These are phyloP conservation scores for Tausonia pullulans DNA, from an alignment of 1,284 basidiomycete genomes.

Conservation along the genomic window DNA sequence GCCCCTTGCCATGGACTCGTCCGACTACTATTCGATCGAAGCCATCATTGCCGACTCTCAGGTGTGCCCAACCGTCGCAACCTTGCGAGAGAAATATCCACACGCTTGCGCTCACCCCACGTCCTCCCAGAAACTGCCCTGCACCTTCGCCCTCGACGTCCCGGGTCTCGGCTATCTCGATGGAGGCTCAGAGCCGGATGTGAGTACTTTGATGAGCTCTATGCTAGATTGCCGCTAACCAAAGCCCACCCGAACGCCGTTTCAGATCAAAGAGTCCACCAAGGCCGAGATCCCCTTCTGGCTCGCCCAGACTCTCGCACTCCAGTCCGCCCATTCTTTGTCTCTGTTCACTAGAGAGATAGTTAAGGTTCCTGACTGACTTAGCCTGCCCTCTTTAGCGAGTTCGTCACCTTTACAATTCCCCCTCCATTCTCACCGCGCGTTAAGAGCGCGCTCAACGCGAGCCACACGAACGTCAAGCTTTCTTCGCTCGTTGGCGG, in stretches of 20 bases:
- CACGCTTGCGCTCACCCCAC: background rate
- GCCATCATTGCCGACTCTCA: slow-evolving; percentile 83
- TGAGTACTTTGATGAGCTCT: slow-evolving; percentile 33
- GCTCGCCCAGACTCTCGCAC: slow-evolving; percentile 69
- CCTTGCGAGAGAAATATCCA: background rate
- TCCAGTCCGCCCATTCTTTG: slow-evolving; percentile 50
- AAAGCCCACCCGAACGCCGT: too few relatives aligned
- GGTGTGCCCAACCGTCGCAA: slow-evolving; percentile 33
- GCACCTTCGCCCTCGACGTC: slow-evolving; percentile 75
- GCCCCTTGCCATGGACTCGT: slow-evolving; percentile 59
- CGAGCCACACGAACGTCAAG: slow-evolving; percentile 67
- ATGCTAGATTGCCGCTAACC: too few relatives aligned
- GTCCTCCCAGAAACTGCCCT: slow-evolving; percentile 62
- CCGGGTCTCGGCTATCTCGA: slow-evolving; percentile 75
- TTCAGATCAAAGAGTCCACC: slow-evolving; percentile 28
- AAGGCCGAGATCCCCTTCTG: slow-evolving; percentile 74
- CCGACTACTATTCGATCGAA: slow-evolving; percentile 73
- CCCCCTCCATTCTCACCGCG: slow-evolving; percentile 61
- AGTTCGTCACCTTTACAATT: slow-evolving; percentile 74
- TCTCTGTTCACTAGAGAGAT: too few relatives aligned
- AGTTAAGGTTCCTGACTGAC: background rate
- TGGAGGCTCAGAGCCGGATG: slow-evolving; percentile 67
- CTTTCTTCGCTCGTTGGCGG: slow-evolving; percentile 68
- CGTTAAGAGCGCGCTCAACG: slow-evolving; percentile 71
- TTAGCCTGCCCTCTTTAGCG: slow-evolving; percentile 37